A percentile compares a stretch with the other conserved stretches of the same genome.
These are phyloP conservation scores for Bolboschoenus planiculmis DNA, from an alignment of 176 grass and related monocot genomes.

Conservation along the genomic window DNA sequence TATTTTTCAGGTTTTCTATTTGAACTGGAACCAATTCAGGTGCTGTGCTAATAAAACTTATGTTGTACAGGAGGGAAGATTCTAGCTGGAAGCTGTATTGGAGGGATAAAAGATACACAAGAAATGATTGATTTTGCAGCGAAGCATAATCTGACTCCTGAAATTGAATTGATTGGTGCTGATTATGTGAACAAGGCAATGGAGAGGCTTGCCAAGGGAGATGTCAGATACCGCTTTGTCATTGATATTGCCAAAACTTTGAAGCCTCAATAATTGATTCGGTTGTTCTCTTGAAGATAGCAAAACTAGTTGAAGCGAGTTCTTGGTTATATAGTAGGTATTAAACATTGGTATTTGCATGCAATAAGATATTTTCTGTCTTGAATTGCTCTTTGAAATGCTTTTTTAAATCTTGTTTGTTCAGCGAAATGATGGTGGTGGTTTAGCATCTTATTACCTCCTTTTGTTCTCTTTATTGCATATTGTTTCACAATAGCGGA, in stretches of 20 bases:
- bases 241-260: conserved; percentile 79
- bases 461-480: not conserved
- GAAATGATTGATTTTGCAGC: conserved; percentile 61
- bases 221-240: conserved; percentile 70
- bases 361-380: not conserved
- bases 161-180: conserved; percentile 40
- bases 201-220: conserved; percentile 48
- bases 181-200: conserved; percentile 60
- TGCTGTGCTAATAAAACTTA: not conserved
- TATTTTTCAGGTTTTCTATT: not conserved
- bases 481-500: too few relatives aligned
- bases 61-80: conserved; percentile 35
- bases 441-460: not conserved
- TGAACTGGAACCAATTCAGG: too few relatives aligned
- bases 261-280: conserved; percentile 19
- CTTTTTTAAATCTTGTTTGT: not conserved
- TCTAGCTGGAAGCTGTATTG: conserved; percentile 48
- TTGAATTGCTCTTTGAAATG: not conserved
- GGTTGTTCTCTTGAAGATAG: not conserved
- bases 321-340: not conserved
- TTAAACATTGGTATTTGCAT: not conserved
- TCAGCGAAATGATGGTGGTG: not conserved
- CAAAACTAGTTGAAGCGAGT: not conserved
- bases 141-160: conserved; percentile 41
- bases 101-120: conserved; percentile 59